phyloP scores from a whole-genome alignment of 805 yeast genomes.

The Metschnikowia santaceciliae region DNA sequence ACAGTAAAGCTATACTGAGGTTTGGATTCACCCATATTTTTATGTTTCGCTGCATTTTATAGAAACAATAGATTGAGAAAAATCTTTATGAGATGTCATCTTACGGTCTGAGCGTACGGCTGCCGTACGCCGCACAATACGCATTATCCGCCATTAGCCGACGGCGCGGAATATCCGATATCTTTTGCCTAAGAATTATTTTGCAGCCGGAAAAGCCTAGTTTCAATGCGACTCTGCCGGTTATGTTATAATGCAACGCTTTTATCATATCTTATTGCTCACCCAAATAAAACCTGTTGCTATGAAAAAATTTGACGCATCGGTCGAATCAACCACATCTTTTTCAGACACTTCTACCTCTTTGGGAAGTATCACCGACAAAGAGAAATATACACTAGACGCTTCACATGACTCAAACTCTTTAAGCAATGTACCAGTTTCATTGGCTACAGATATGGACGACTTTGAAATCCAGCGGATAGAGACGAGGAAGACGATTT shows the following conservation, averaged over 20 bases:
- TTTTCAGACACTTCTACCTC: background rate
- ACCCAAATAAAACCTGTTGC: background rate
- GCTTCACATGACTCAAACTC: background rate
- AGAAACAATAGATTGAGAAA: background rate
- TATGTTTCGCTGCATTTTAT: no score
- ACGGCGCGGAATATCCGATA: conserved; percentile 2
- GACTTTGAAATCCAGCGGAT: conserved; percentile 28
- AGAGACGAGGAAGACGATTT: conserved; percentile 29
- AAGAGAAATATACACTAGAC: background rate
- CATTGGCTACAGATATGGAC: background rate
- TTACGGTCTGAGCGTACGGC: background rate
- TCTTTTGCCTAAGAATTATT: background rate
- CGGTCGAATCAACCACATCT: background rate
- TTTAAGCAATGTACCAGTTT: background rate
- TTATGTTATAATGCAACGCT: background rate
- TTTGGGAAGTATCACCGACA: background rate
- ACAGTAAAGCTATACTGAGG: no score
- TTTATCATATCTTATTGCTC: background rate
- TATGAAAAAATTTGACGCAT: background rate
- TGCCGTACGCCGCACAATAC: background rate
- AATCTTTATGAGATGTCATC: background rate
- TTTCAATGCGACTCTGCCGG: background rate
- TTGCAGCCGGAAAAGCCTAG: conserved; percentile 13
- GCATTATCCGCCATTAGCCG: conserved; percentile 14
- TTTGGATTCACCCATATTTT: no score